Evolutionary conservation across 345 rosid genomes (phyloP).

Genomic region (Populus ilicifolia): DNA sequence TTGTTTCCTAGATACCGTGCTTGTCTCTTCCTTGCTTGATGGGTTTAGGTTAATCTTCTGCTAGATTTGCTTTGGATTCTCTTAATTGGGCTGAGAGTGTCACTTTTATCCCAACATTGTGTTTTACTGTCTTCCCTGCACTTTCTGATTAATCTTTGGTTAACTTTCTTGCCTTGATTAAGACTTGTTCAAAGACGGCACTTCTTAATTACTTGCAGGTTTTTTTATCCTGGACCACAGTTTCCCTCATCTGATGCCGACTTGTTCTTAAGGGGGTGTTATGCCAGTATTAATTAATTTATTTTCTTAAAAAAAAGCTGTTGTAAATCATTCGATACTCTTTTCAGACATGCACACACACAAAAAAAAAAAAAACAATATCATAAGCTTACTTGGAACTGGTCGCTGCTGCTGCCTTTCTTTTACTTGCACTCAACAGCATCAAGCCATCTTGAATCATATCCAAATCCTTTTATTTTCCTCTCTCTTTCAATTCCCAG

Average conservation of each 20-base stretch:
- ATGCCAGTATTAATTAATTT: too few species aligned
- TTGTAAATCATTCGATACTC: too few species aligned
- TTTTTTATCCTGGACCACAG: background rate
- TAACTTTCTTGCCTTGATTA: background rate
- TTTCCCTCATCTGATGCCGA: background rate
- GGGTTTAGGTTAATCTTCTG: background rate
- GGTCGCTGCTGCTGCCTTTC: background rate
- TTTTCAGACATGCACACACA: too few species aligned
- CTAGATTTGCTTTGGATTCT: background rate
- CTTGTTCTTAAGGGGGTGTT: too few species aligned
- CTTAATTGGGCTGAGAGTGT: background rate
- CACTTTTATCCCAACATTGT: constrained; percentile 8
- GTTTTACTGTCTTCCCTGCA: background rate
- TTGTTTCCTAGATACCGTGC: constrained; percentile 1
- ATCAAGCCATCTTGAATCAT: too few species aligned
- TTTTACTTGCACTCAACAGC: too few species aligned
- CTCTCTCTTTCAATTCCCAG: too few species aligned
- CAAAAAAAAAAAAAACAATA: too few species aligned
- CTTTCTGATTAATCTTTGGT: background rate
- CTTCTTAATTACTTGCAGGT: background rate
- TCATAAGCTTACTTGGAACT: too few species aligned
- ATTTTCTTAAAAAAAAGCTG: too few species aligned
- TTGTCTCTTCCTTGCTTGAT: background rate
- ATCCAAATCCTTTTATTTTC: too few species aligned
- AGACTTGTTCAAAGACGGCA: background rate